Evolutionary conservation across 23 red algal genomes (phyloP).

Genomic region (Gracilaria gracilis): DNA sequence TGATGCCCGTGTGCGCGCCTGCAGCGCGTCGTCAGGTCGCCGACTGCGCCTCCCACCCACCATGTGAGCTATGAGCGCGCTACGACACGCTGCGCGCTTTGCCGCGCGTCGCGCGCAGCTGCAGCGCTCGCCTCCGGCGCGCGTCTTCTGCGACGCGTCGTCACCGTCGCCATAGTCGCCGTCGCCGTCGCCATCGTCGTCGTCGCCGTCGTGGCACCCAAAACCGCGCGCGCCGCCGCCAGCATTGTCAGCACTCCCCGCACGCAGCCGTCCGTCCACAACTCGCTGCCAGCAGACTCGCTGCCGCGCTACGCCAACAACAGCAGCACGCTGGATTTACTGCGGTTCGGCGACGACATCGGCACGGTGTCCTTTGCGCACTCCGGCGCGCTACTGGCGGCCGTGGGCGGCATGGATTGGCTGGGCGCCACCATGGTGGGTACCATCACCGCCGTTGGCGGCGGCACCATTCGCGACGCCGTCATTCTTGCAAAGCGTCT

Average conservation of each 20-base stretch:
- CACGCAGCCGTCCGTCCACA: background rate
- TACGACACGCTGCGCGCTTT: background rate
- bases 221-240: background rate
- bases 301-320: conserved; percentile 38
- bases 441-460: conserved; percentile 73
- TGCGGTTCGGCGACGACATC: conserved; percentile 58
- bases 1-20: too few species aligned
- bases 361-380: conserved; percentile 66
- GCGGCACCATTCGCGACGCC: conserved; percentile 78
- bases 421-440: conserved; percentile 71
- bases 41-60: too few species aligned
- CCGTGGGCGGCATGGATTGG: conserved; percentile 64
- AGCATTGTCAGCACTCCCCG: background rate
- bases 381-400: conserved; percentile 64
- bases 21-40: background rate
- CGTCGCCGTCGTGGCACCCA: background rate
- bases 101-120: background rate
- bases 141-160: background rate
- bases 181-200: background rate
- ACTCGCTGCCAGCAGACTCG: background rate
- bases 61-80: background rate
- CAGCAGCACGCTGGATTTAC: conserved; percentile 9
- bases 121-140: background rate
- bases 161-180: background rate
- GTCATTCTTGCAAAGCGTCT: conserved; percentile 59